phyloP scores from a whole-genome alignment of 225 moss, liverwort and hornwort genomes.

The Polytrichum commune region DNA sequence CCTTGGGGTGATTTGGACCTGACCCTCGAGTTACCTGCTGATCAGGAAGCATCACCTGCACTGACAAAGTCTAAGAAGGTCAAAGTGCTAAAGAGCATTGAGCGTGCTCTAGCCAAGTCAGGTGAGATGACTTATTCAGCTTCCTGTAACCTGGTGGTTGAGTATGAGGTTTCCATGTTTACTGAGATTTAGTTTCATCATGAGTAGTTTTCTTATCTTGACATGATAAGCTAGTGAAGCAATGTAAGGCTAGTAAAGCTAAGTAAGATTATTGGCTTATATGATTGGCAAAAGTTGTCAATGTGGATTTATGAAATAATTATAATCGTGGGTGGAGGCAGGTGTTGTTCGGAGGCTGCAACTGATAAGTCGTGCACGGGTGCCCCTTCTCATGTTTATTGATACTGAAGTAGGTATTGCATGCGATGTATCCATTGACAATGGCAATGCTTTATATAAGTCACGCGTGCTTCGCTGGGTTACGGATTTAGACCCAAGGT shows the following conservation, averaged over 20 bases:
- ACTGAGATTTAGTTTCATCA: too few relatives aligned
- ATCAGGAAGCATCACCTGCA: slow-evolving; percentile 27
- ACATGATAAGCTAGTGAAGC: not conserved
- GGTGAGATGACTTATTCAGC: slow-evolving; percentile 11
- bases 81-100: slow-evolving; percentile 38
- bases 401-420: slow-evolving; percentile 33
- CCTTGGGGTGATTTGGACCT: slow-evolving; percentile 51
- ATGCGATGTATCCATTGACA: slow-evolving; percentile 48
- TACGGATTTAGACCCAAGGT: slow-evolving; percentile 40
- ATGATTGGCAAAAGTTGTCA: not conserved
- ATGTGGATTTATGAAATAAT: not conserved
- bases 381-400: slow-evolving; percentile 49
- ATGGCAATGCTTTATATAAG: slow-evolving; percentile 44
- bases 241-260: not conserved
- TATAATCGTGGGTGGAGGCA: slow-evolving; percentile 14
- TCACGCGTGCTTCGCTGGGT: slow-evolving; percentile 51
- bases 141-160: not conserved
- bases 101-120: slow-evolving; percentile 39
- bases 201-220: too few relatives aligned
- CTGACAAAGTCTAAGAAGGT: slow-evolving; percentile 42
- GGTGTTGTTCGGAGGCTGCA: slow-evolving; percentile 36
- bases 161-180: not conserved
- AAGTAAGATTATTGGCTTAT: not conserved
- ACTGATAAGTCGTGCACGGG: slow-evolving; percentile 43
- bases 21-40: slow-evolving; percentile 39